phyloP scores from a whole-genome alignment of 169 alveolate genomes.

The Cryptosporidium xiaoi region DNA sequence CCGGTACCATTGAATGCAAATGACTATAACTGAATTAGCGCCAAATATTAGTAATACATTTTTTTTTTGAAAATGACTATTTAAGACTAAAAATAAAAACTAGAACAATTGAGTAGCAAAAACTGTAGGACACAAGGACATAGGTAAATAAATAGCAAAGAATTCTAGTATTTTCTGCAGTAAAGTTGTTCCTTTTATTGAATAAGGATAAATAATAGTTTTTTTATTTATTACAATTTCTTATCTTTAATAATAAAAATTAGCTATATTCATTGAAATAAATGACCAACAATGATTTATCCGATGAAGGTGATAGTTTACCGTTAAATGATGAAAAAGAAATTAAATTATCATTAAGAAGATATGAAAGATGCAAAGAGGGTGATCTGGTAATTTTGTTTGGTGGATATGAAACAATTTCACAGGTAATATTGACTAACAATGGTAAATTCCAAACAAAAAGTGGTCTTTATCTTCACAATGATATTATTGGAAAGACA shows the following conservation, averaged over 20 bases:
- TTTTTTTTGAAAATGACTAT: no score
- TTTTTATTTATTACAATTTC: not conserved
- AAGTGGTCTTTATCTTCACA: constrained; percentile 43
- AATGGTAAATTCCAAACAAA: constrained; percentile 34
- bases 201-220: not conserved
- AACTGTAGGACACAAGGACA: not conserved
- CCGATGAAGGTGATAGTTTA: not conserved
- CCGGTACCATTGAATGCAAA: not conserved
- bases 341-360: not conserved
- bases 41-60: not conserved
- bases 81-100: no score
- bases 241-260: no score
- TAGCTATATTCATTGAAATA: no score
- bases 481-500: constrained; percentile 59
- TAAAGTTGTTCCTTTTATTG: no score
- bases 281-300: not conserved
- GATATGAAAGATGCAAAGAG: constrained; percentile 44
- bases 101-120: not conserved
- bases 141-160: no score
- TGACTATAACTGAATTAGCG: not conserved
- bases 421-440: constrained; percentile 14
- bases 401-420: constrained; percentile 64
- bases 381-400: constrained; percentile 57
- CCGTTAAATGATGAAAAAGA: not conserved
- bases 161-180: no score